phyloP scores from a whole-genome alignment of 768 basidiomycete species.

The Mycena pura region DNA sequence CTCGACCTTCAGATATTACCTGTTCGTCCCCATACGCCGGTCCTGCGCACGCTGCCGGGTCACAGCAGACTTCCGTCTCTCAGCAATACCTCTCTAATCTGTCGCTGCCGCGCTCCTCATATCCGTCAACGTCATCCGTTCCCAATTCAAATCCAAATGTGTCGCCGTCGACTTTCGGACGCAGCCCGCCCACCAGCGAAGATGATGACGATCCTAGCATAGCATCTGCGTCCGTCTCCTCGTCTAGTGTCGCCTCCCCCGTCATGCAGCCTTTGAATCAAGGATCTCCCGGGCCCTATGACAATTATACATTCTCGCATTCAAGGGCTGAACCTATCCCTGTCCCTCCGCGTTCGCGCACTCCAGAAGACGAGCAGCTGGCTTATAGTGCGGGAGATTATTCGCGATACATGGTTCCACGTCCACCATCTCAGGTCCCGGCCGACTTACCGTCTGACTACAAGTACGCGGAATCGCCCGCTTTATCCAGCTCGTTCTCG shows the following conservation, averaged over 20 bases:
- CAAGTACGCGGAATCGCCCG: neutral
- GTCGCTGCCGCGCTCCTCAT: neutral
- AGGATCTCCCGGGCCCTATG: no score
- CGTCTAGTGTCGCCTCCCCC: no score
- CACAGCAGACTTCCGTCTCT: neutral
- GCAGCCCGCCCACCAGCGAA: neutral
- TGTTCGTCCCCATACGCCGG: neutral
- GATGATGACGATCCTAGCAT: neutral
- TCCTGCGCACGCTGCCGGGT: neutral
- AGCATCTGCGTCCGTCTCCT: no score
- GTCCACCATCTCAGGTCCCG: no score
- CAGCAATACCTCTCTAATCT: neutral
- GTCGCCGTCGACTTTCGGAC: neutral
- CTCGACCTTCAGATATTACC: slow-evolving; percentile 12
- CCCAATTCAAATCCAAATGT: neutral
- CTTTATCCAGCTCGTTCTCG: slow-evolving; percentile 5
- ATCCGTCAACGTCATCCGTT: neutral
- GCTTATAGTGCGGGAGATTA: slow-evolving; percentile 14
- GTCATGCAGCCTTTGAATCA: no score
- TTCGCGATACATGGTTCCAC: slow-evolving; percentile 8
- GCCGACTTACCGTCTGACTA: neutral
- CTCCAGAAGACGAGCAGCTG: neutral
- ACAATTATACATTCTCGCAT: no score
- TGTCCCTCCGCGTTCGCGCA: neutral
- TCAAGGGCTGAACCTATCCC: slow-evolving; percentile 8